Evolutionary conservation across 148 eudicot species (phyloP).

Genomic region (Chenopodium berlandieri): DNA sequence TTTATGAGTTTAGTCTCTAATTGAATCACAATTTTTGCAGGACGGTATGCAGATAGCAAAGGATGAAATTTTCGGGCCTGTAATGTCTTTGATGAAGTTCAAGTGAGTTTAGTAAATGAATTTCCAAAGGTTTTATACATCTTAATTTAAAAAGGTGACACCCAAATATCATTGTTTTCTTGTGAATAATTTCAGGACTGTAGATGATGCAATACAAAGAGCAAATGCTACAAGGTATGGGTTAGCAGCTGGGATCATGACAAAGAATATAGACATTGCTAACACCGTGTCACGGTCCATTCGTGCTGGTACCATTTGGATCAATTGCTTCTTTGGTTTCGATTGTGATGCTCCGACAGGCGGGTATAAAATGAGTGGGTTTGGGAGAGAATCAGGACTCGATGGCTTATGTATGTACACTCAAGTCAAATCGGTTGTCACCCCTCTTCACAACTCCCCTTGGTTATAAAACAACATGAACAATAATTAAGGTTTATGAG

Average conservation of each 20-base stretch:
- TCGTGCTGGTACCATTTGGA: constrained; percentile 69
- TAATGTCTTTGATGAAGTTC: constrained; percentile 83
- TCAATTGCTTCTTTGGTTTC: constrained; percentile 74
- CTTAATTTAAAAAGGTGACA: too few relatives aligned
- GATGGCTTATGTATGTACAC: constrained; percentile 64
- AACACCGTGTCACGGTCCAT: constrained; percentile 76
- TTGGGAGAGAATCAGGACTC: constrained; percentile 63
- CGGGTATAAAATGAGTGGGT: constrained; percentile 88
- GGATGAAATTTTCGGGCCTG: constrained; percentile 95
- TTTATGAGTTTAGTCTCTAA: neutral
- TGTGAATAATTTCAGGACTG: constrained; percentile 40
- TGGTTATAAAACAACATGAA: constrained; percentile 36
- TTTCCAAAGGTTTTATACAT: too few relatives aligned
- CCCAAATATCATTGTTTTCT: too few relatives aligned
- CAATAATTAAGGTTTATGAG: too few relatives aligned
- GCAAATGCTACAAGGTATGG: constrained; percentile 67
- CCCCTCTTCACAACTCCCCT: constrained; percentile 66
- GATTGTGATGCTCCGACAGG: constrained; percentile 62
- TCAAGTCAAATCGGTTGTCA: constrained; percentile 64
- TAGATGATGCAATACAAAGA: constrained; percentile 67
- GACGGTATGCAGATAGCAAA: constrained; percentile 73
- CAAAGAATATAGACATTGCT: constrained; percentile 61
- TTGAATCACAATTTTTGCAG: constrained; percentile 26
- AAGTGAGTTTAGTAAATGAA: constrained; percentile 40
- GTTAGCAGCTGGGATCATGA: constrained; percentile 73